Percentiles rank a stretch among this genome's conserved stretches.
phyloP scores from a whole-genome alignment of 495 filamentous ascomycete genomes.

The Trichoderma reesei region DNA sequence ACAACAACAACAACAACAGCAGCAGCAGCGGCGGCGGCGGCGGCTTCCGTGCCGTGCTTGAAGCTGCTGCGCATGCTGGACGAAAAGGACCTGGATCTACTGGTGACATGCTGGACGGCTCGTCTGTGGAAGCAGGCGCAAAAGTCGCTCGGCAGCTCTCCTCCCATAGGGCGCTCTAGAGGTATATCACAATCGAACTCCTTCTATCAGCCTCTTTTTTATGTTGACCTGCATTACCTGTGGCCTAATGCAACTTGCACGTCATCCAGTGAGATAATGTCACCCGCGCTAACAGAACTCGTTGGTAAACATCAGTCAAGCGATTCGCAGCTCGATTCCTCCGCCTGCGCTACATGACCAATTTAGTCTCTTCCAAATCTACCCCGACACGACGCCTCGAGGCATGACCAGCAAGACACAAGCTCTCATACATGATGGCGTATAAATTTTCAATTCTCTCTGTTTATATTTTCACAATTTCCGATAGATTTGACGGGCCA shows the following conservation, averaged over 20 bases:
- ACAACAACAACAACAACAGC: not conserved
- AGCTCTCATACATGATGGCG: not conserved
- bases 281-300: slow-evolving; percentile 1
- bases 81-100: not conserved
- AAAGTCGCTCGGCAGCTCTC: not conserved
- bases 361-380: not conserved
- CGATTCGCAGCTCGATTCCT: slow-evolving; percentile 4
- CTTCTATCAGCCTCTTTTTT: not conserved
- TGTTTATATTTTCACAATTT: not conserved
- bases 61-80: slow-evolving; percentile 1
- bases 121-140: slow-evolving; percentile 2
- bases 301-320: not conserved
- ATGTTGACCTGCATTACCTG: not conserved
- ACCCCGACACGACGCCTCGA: slow-evolving; percentile 2
- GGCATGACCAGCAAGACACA: not conserved
- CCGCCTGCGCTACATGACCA: slow-evolving; percentile 2
- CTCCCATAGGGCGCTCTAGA: not conserved
- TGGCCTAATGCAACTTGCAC: not conserved
- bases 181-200: no score
- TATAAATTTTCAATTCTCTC: not conserved
- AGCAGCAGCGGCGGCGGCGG: not conserved
- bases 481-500: no score
- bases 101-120: slow-evolving; percentile 2
- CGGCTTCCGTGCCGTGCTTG: not conserved
- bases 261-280: not conserved